Evolutionary conservation across 1,284 basidiomycete genomes (phyloP).

Genomic region (Malassezia obtusa): DNA sequence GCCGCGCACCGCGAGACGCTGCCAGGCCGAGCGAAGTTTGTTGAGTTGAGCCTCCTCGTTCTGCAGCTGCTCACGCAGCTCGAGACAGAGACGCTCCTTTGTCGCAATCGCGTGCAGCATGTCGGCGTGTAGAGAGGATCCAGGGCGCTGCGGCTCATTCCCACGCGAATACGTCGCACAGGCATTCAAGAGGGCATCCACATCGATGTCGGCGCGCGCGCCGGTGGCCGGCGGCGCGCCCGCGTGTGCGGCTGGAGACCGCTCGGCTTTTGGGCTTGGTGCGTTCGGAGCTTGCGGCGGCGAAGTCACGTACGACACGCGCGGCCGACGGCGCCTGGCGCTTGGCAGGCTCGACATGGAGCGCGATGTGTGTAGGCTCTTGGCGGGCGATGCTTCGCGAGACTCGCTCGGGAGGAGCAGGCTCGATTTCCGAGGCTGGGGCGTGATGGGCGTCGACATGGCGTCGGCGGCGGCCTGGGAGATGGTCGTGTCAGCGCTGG

Average conservation of each 20-base stretch:
- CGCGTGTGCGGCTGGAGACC: no score
- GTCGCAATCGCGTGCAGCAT: conserved; percentile 10
- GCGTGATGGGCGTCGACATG: neutral
- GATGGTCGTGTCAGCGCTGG: neutral
- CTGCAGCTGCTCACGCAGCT: conserved; percentile 15
- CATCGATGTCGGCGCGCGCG: neutral
- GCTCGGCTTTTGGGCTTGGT: neutral
- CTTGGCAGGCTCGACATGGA: neutral
- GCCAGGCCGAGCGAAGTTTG: conserved; percentile 10
- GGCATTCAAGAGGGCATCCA: neutral
- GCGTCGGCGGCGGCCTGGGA: neutral
- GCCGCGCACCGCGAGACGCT: conserved; percentile 10
- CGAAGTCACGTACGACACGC: conserved; percentile 1
- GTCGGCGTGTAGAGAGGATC: neutral
- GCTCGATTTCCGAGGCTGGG: neutral
- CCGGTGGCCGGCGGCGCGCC: no score
- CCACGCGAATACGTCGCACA: neutral
- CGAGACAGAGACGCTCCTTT: conserved; percentile 14
- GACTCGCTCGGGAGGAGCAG: neutral
- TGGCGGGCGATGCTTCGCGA: neutral
- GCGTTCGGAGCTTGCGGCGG: neutral
- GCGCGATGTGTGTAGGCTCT: neutral
- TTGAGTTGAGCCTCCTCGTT: conserved; percentile 7
- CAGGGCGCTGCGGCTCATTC: neutral
- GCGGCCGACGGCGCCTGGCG: neutral